Evolutionary conservation across 2,329 filamentous ascomycete genomes (phyloP).

Genomic region (Trichoderma brevicompactum): DNA sequence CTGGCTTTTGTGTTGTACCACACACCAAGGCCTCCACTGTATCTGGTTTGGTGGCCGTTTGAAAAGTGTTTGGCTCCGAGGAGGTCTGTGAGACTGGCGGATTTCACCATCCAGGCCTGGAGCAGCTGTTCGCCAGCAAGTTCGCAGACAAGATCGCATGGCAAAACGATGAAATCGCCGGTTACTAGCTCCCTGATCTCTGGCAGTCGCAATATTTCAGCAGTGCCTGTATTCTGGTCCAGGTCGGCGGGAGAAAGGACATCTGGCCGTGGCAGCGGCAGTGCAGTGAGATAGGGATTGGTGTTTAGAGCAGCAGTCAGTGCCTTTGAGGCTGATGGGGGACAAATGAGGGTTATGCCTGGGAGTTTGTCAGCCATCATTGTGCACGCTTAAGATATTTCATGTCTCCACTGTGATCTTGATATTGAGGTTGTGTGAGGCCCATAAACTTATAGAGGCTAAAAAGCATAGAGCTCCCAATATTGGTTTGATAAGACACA

Average conservation of each 20-base stretch:
- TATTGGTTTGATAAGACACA: neutral
- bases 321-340: conserved; percentile 66
- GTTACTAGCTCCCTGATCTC: conserved; percentile 80
- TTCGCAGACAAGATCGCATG: conserved; percentile 93
- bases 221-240: conserved; percentile 84
- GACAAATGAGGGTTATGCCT: conserved; percentile 68
- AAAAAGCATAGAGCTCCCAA: neutral
- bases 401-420: neutral
- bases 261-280: conserved; percentile 74
- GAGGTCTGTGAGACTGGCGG: conserved; percentile 68
- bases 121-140: conserved; percentile 80
- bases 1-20: conserved; percentile 87
- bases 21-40: conserved; percentile 81
- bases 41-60: conserved; percentile 45
- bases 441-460: too few relatives aligned
- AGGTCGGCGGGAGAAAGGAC: conserved; percentile 77
- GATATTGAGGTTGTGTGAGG: neutral
- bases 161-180: conserved; percentile 85
- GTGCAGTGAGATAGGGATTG: conserved; percentile 74
- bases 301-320: conserved; percentile 73
- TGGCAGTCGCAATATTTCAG: conserved; percentile 81
- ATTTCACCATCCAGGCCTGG: conserved; percentile 90
- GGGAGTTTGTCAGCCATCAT: conserved; percentile 33
- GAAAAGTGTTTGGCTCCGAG: conserved; percentile 54
- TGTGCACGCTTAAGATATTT: neutral